Percentiles rank a stretch among this genome's conserved stretches.
These are phyloP conservation scores for Pulveroboletus ridleyi DNA, from an alignment of 1,284 basidiomycete species.

Conservation along the genomic window DNA sequence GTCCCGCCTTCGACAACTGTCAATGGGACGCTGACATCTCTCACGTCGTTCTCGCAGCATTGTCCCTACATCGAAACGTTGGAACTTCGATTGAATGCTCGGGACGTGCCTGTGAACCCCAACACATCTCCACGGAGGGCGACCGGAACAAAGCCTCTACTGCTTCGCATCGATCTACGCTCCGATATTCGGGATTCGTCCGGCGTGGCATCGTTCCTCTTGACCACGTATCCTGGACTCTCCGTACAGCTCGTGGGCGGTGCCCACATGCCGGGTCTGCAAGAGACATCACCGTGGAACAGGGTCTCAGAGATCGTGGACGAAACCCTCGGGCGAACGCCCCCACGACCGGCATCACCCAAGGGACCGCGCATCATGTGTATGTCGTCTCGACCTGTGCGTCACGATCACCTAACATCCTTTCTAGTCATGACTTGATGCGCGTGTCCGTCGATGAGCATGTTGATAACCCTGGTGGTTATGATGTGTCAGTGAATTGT, in stretches of 20 bases:
- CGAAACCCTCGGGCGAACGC: slow-evolving; percentile 17
- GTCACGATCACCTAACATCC: neutral
- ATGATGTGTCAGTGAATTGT: too few species aligned
- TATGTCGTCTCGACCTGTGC: slow-evolving; percentile 10
- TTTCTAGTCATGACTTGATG: slow-evolving; percentile 17
- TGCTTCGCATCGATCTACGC: slow-evolving; percentile 22
- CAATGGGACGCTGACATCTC: slow-evolving; percentile 25
- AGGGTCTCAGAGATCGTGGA: slow-evolving; percentile 24
- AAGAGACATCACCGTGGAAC: slow-evolving; percentile 30
- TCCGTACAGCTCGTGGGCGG: slow-evolving; percentile 14
- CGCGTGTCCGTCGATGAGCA: too few species aligned
- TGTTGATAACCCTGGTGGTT: too few species aligned
- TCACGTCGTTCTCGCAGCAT: slow-evolving; percentile 20
- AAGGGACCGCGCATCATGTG: slow-evolving; percentile 26
- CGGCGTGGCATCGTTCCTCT: slow-evolving; percentile 26
- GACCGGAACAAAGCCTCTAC: slow-evolving; percentile 6
- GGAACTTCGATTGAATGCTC: slow-evolving; percentile 27
- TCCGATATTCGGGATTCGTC: slow-evolving; percentile 31
- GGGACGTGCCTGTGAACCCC: slow-evolving; percentile 20
- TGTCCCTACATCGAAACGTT: slow-evolving; percentile 29
- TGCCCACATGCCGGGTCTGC: slow-evolving; percentile 20
- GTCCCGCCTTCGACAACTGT: slow-evolving; percentile 21
- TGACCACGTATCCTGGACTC: slow-evolving; percentile 23
- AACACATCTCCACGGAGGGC: slow-evolving; percentile 3
- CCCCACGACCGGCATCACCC: slow-evolving; percentile 6